Evolutionary conservation across 768 basidiomycete species (phyloP), one percentile per base, ranked within the genome.

Genomic region (Fomitopsis serialis): DNA sequence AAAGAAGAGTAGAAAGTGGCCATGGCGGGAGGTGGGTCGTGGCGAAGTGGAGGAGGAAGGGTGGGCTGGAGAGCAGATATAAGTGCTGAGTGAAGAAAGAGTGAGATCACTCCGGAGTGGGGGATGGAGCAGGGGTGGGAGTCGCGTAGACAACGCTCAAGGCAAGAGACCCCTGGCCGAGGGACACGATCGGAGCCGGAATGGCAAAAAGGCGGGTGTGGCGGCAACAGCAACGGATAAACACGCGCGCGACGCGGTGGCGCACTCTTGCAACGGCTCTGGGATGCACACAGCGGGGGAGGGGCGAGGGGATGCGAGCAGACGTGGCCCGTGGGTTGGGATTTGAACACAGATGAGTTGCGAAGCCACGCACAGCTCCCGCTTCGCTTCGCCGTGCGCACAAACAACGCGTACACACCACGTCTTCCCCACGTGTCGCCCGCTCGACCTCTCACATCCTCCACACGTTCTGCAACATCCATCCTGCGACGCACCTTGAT

Each of bases 1-100:
- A 87, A 82, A 8, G 80, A 70, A 27, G 85, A 87, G 61, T 87
- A 87, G 43, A 63, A 60, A 8, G 61, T 58, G 29, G 60, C 55
- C 56, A 60, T 57, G 40, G 36, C n/a, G 29, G 46, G 29, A 32
- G 29, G 29, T 11, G 5, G 29, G 15, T 46, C 19, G 29, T 32
- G 11, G 29, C n/a, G 15, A 22, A 8, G 34, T 17, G 29, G 13
- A 27, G n/a, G 34, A 45, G 43, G 21, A 45, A 42, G 36, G 27
- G 8, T 27, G 12, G 42, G 24, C 15, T 11, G 19, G 25, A 45
- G 22, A 23, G 42, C 24, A 36, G 45, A 53, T 22, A 45, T 48
- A 42, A 5, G 15, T 42, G 17, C n/a, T 46, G 17, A n/a, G 45
- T 46, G 27, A 21, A 24, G 6, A 22, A 21, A 23, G 45, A 45